These are phyloP conservation scores for Aureobasidium mangrovei DNA, from an alignment of 2,329 filamentous ascomycete species.

Conservation along the genomic window DNA sequence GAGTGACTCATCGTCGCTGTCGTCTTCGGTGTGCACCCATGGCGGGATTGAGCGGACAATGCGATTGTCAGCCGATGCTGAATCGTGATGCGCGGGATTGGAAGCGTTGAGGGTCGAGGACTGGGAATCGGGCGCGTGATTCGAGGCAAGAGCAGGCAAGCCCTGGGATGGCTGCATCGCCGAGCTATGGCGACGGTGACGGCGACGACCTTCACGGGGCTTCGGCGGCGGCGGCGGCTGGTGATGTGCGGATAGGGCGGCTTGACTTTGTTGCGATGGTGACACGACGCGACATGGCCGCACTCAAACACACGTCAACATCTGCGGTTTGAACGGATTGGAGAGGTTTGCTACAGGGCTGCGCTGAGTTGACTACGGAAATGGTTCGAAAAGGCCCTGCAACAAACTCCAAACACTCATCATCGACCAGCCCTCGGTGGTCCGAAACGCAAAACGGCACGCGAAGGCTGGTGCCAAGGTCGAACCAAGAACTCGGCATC, in stretches of 20 bases:
- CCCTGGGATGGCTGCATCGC: slow-evolving; percentile 15
- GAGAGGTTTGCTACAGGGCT: not conserved
- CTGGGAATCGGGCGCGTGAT: slow-evolving; percentile 15
- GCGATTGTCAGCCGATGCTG: slow-evolving; percentile 11
- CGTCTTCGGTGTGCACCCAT: slow-evolving; percentile 28
- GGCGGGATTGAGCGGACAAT: slow-evolving; percentile 25
- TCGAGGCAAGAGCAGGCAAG: slow-evolving; percentile 6
- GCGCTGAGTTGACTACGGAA: not conserved
- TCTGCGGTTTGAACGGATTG: not conserved
- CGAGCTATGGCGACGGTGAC: slow-evolving; percentile 7
- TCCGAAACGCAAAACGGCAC: slow-evolving; percentile 3
- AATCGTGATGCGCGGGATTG: slow-evolving; percentile 7
- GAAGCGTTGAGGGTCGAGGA: slow-evolving; percentile 17
- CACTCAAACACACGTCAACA: slow-evolving; percentile 1
- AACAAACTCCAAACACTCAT: slow-evolving; percentile 13
- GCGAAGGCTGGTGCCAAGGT: not conserved
- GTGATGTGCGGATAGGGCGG: not conserved
- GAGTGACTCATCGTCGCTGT: slow-evolving; percentile 20
- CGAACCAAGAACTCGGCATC: not conserved
- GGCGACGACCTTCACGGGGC: not conserved
- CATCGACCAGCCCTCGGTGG: slow-evolving; percentile 1
- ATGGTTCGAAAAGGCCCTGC: not conserved
- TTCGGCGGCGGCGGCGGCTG: not conserved
- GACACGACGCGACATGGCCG: slow-evolving; percentile 12
- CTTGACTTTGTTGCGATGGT: slow-evolving; percentile 7